Evolutionary conservation across 108 stramenopile species (phyloP).

Genomic region (Nitzschia palea): DNA sequence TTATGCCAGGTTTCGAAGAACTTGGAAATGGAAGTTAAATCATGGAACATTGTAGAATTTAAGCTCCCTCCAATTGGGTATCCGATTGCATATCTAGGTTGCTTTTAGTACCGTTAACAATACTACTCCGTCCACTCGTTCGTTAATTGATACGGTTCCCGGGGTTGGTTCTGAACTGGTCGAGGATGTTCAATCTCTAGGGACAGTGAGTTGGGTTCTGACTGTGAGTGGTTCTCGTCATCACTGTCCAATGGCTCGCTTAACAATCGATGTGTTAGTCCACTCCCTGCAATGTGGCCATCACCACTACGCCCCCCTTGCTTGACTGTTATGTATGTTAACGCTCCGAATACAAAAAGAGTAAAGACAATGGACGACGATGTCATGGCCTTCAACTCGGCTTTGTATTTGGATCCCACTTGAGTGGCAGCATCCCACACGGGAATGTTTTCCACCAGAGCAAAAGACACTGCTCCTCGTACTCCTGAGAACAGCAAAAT

Average conservation of each 20-base stretch:
- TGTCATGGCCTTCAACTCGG: conserved; percentile 81
- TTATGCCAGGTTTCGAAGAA: conserved; percentile 89
- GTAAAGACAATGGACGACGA: conserved; percentile 81
- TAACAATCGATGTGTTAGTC: conserved; percentile 22
- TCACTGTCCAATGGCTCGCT: conserved; percentile 26
- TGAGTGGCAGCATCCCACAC: conserved; percentile 76
- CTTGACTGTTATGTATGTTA: conserved; percentile 62
- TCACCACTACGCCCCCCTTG: not conserved
- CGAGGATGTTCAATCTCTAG: conserved; percentile 22
- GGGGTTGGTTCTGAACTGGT: not conserved
- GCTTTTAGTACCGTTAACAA: not conserved
- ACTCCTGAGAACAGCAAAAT: conserved; percentile 81
- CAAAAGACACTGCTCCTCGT: conserved; percentile 87
- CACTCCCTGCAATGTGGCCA: not conserved
- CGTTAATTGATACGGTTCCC: not conserved
- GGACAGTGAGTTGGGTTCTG: conserved; percentile 1
- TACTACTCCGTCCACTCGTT: not conserved
- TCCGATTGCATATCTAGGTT: not conserved
- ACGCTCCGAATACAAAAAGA: conserved; percentile 76
- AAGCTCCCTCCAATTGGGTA: too few relatives aligned
- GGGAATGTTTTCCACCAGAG: conserved; percentile 84
- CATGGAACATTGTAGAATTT: not conserved
- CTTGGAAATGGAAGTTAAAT: conserved; percentile 84
- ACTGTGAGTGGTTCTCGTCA: conserved; percentile 15
- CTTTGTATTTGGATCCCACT: conserved; percentile 71